These are phyloP conservation scores for Aurifilum marmelostoma DNA, from an alignment of 2,329 filamentous ascomycete genomes.

Conservation along the genomic window DNA sequence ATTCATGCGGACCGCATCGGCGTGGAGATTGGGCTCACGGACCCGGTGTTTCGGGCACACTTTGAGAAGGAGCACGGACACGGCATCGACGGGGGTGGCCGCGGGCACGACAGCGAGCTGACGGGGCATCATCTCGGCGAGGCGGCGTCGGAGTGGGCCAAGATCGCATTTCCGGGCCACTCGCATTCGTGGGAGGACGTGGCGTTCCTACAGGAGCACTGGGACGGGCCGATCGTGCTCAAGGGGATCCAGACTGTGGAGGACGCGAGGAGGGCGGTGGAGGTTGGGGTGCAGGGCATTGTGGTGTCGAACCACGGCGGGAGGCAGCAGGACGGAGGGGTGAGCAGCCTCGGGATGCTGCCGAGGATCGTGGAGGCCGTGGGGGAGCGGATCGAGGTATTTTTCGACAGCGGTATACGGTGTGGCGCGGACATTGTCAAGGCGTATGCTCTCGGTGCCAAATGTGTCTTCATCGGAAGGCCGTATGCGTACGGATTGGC, in stretches of 20 bases:
- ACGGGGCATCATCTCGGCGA: conserved; percentile 57
- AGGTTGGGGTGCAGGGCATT: conserved; percentile 67
- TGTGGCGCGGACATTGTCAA: conserved; percentile 70
- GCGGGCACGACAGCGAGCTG: conserved; percentile 46
- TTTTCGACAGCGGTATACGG: conserved; percentile 67
- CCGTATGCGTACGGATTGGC: conserved; percentile 27
- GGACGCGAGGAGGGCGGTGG: conserved; percentile 64
- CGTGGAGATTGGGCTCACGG: conserved; percentile 27
- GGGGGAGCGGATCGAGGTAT: conserved; percentile 63
- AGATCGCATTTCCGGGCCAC: conserved; percentile 59
- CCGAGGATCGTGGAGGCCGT: conserved; percentile 49
- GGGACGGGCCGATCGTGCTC: conserved; percentile 61
- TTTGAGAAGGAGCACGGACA: conserved; percentile 23
- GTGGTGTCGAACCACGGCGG: conserved; percentile 74
- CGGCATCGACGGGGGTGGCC: conserved; percentile 30
- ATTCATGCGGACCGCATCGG: conserved; percentile 26
- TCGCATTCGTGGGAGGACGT: conserved; percentile 66
- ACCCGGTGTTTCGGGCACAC: conserved; percentile 19
- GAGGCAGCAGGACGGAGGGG: conserved; percentile 26
- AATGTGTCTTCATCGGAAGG: conserved; percentile 64
- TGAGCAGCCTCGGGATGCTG: conserved; percentile 25
- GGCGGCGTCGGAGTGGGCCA: conserved; percentile 56
- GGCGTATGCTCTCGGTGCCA: conserved; percentile 66
- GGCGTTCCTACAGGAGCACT: conserved; percentile 63
- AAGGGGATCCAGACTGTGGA: conserved; percentile 72